These are phyloP conservation scores for Petunia hybrid DNA, from an alignment of 305 asterid species.

Conservation along the genomic window DNA sequence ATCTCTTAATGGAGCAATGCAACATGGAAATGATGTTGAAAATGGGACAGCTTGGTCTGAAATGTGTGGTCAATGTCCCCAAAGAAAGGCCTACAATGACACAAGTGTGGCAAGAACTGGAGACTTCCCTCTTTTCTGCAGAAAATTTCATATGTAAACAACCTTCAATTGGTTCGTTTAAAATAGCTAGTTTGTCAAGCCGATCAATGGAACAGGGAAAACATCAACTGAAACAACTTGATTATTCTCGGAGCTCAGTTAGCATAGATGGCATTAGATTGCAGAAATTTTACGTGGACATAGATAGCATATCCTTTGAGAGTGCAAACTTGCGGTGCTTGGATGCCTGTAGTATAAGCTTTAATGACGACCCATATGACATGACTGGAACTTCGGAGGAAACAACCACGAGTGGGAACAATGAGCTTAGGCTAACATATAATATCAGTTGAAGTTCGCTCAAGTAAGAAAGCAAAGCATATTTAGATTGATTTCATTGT, in stretches of 20 bases:
- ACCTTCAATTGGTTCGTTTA: constrained; percentile 15
- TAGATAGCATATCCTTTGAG: constrained; percentile 57
- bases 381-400: constrained; percentile 35
- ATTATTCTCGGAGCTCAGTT: constrained; percentile 51
- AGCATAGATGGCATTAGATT: constrained; percentile 66
- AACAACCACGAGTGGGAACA: constrained; percentile 20
- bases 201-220: constrained; percentile 28
- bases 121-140: constrained; percentile 44
- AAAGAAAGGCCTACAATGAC: constrained; percentile 77
- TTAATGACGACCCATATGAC: constrained; percentile 47
- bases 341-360: constrained; percentile 47
- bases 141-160: constrained; percentile 33
- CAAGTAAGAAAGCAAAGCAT: not conserved
- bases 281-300: constrained; percentile 64
- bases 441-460: constrained; percentile 4
- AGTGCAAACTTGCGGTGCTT: constrained; percentile 73
- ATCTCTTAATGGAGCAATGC: constrained; percentile 63
- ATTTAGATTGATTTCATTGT: not conserved
- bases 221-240: constrained; percentile 14
- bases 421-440: constrained; percentile 14
- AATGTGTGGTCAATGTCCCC: constrained; percentile 68
- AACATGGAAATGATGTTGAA: constrained; percentile 68
- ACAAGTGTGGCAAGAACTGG: constrained; percentile 67
- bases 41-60: constrained; percentile 72
- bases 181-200: constrained; percentile 13